A percentile compares a stretch with the other conserved stretches of the same genome.
Evolutionary conservation across 2,329 filamentous ascomycete genomes (phyloP).

Genomic region (Ramularia collo-cygni): DNA sequence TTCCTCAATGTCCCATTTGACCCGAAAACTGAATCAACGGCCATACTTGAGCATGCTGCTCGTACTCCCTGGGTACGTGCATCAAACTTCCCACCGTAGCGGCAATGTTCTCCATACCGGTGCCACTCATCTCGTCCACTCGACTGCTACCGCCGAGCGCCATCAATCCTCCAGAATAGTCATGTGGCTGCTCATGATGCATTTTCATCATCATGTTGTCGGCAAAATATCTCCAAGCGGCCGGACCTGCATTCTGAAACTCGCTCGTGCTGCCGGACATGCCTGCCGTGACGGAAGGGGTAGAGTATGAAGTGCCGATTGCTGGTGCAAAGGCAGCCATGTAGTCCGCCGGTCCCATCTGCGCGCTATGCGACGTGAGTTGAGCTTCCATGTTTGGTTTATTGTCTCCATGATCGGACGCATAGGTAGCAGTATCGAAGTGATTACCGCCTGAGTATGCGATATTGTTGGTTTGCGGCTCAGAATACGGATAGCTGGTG

Average conservation of each 20-base stretch:
- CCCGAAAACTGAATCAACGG: constrained; percentile 20
- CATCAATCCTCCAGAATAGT: constrained; percentile 11
- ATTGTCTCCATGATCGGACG: constrained; percentile 9
- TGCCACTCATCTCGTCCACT: constrained; percentile 7
- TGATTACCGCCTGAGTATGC: constrained; percentile 10
- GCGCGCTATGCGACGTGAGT: constrained; percentile 14
- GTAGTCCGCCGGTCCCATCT: constrained; percentile 12
- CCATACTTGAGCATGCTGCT: constrained; percentile 19
- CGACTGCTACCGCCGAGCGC: constrained; percentile 11
- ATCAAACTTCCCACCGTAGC: constrained; percentile 17
- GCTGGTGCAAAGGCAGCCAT: constrained; percentile 12
- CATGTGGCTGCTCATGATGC: constrained; percentile 4
- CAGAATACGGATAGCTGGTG: constrained; percentile 8
- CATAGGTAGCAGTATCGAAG: constrained; percentile 4
- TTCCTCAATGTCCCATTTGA: background rate
- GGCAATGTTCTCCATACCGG: constrained; percentile 6
- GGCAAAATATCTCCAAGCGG: constrained; percentile 29
- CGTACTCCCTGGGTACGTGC: constrained; percentile 12
- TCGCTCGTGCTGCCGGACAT: constrained; percentile 9
- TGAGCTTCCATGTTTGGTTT: constrained; percentile 22
- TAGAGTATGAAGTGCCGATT: constrained; percentile 9
- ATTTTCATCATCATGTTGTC: constrained; percentile 21
- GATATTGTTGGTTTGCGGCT: constrained; percentile 10
- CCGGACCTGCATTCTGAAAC: constrained; percentile 18
- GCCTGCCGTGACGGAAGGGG: constrained; percentile 6